Base-by-base conservation (phyloP, 768 basidiomycete genomes). In the Tylopilus rubrobrunneus region DNA sequence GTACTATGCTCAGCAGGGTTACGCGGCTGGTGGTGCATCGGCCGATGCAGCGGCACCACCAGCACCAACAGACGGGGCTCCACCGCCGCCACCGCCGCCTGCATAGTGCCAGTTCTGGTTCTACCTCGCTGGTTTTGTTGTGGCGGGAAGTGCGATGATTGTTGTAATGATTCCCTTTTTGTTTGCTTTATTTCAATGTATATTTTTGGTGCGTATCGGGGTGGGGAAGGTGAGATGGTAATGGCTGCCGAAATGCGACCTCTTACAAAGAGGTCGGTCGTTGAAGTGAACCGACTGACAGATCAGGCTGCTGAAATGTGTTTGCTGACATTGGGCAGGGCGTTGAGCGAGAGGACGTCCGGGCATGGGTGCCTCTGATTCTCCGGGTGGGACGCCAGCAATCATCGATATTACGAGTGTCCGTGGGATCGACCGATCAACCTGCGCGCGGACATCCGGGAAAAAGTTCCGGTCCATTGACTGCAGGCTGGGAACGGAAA, bases 1-100 rank as follows among this genome's bases (percentile, higher is more conserved):
- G 55, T 89, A 89, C 68, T 89, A 90, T 63, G 78, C 79, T 15
- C 78, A 82, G 48, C 77, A 82, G 49, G 82, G 78, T 1, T 82
- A 86, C 53, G 67, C 62, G 19, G 59, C 68, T 31, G 25, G 25
- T 25, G 25, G 25, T 5, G 25, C 25, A 25, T 31, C 31, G 31
- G 31, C 31, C 31, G 8, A 4, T 31, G 7, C 8, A 31, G 31
- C 10, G 31, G 55, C 65, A n/a, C 64, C 73, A 31, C 67, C 61
- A 21, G 55, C 57, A 34, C 56, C 67, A 0, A 48, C 56, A 19
- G 65, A 64, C 45, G 67, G 58, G 7, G 33, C 3, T 12, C 58
- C 56, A 0, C 62, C 60, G 0, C 66, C 67, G 0, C 67, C 62
- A 29, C 29, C 7, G 5, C 66, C 67, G 4, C 67, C 67, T 15